Percentiles rank a stretch among this genome's conserved stretches.
These are phyloP conservation scores for Apiospora rasikravindrae DNA, from an alignment of 2,329 filamentous ascomycete genomes.

Conservation along the genomic window DNA sequence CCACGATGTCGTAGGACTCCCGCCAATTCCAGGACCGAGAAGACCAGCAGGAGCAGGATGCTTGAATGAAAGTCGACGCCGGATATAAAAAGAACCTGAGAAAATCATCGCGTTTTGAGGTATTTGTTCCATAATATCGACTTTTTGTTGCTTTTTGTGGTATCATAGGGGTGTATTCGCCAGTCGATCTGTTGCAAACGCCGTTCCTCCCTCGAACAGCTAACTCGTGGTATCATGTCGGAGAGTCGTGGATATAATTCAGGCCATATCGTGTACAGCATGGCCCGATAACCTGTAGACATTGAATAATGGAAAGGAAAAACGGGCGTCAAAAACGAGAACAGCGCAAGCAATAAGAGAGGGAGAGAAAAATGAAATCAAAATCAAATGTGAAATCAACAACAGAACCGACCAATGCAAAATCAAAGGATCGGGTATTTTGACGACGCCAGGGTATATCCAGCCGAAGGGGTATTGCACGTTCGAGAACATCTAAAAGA, in stretches of 20 bases:
- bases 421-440: slow-evolving; percentile 54
- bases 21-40: background rate
- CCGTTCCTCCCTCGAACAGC: slow-evolving; percentile 36
- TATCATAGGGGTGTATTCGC: slow-evolving; percentile 38
- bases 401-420: slow-evolving; percentile 54
- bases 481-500: slow-evolving; percentile 51
- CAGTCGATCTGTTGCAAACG: slow-evolving; percentile 39
- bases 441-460: slow-evolving; percentile 70
- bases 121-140: slow-evolving; percentile 15
- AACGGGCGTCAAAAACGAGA: slow-evolving; percentile 4
- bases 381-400: slow-evolving; percentile 38
- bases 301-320: background rate
- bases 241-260: slow-evolving; percentile 39
- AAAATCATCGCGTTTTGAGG: slow-evolving; percentile 16
- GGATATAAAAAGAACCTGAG: background rate
- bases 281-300: slow-evolving; percentile 29
- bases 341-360: slow-evolving; percentile 32
- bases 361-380: slow-evolving; percentile 29
- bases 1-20: background rate
- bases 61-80: slow-evolving; percentile 6
- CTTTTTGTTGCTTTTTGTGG: slow-evolving; percentile 39
- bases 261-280: slow-evolving; percentile 36
- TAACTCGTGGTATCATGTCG: slow-evolving; percentile 42
- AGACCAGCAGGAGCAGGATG: background rate
- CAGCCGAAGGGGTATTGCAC: slow-evolving; percentile 63